Conservation (phyloP, 2,329 filamentous ascomycete genomes). For the Atkinsonella texensis region DNA sequence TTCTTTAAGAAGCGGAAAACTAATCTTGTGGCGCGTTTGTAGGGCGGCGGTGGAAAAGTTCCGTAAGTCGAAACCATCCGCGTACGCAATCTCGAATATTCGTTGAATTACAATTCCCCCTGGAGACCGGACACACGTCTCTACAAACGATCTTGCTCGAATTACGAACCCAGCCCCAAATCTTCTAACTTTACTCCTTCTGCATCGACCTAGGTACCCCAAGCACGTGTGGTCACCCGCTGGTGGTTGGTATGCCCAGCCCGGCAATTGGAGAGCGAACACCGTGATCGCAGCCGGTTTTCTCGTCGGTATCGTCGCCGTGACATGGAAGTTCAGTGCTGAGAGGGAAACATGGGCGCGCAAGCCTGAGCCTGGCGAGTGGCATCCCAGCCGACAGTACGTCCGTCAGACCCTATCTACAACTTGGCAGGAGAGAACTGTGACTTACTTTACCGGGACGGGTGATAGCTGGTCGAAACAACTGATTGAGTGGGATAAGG, state of each 20-base stretch:
- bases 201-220: constrained; percentile 54
- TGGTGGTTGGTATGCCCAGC: constrained; percentile 95
- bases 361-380: constrained; percentile 65
- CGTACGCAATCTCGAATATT: neutral
- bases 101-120: neutral
- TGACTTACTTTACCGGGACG: constrained; percentile 1
- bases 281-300: constrained; percentile 63
- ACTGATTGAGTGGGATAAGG: constrained; percentile 31
- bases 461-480: constrained; percentile 32
- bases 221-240: constrained; percentile 99
- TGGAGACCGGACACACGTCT: constrained; percentile 9
- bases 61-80: constrained; percentile 31
- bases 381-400: constrained; percentile 77
- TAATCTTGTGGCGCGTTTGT: constrained; percentile 2
- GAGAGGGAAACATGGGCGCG: constrained; percentile 59
- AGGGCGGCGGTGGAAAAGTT: constrained; percentile 65
- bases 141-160: constrained; percentile 3
- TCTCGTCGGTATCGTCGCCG: constrained; percentile 54
- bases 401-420: constrained; percentile 20
- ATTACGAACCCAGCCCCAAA: constrained; percentile 4
- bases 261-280: constrained; percentile 89
- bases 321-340: constrained; percentile 62
- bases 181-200: neutral
- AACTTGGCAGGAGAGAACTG: neutral
- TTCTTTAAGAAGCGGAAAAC: neutral